Conservation (phyloP, 163 green algal genomes). For the Scenedesmus sp. region DNA sequence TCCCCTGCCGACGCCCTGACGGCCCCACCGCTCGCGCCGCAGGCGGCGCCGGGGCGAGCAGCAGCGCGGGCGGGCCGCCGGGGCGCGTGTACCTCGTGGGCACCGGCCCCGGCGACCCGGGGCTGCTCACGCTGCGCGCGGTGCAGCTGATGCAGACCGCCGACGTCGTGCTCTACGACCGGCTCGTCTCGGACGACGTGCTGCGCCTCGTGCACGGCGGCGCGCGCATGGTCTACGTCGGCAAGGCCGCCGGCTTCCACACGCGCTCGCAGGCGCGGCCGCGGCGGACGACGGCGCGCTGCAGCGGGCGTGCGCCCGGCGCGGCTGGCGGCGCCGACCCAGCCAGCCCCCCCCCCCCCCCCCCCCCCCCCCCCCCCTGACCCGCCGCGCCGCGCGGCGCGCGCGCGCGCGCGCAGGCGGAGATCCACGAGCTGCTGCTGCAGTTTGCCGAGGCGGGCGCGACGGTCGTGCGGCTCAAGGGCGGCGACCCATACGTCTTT, state of each 20-base stretch:
- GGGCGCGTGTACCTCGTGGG: conserved; percentile 94
- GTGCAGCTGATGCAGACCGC: conserved; percentile 90
- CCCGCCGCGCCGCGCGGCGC: conserved; percentile 60
- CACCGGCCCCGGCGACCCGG: conserved; percentile 95
- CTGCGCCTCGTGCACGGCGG: conserved; percentile 76
- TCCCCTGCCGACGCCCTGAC: background rate
- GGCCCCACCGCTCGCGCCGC: background rate
- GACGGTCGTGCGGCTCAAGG: conserved; percentile 91
- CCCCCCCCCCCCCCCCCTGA: too few relatives aligned
- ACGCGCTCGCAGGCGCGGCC: conserved; percentile 81
- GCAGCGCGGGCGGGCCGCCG: too few relatives aligned
- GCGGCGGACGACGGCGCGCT: background rate
- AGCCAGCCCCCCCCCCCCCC: too few relatives aligned
- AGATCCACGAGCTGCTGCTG: conserved; percentile 95
- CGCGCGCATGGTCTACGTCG: conserved; percentile 97
- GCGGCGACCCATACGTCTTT: conserved; percentile 97
- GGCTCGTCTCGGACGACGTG: conserved; percentile 91
- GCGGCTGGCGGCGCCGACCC: too few relatives aligned
- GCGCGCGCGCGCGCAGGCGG: conserved; percentile 91
- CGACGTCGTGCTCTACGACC: conserved; percentile 98
- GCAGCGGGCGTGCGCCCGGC: too few relatives aligned
- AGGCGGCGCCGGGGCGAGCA: background rate
- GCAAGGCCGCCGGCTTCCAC: conserved; percentile 95
- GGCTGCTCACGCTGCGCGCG: conserved; percentile 92
- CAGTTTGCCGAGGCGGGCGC: conserved; percentile 82